A percentile compares a stretch with the other conserved stretches of the same genome.
These are phyloP conservation scores for Hymenoscyphus scutula DNA, from an alignment of 2,329 filamentous ascomycete species.

Conservation along the genomic window DNA sequence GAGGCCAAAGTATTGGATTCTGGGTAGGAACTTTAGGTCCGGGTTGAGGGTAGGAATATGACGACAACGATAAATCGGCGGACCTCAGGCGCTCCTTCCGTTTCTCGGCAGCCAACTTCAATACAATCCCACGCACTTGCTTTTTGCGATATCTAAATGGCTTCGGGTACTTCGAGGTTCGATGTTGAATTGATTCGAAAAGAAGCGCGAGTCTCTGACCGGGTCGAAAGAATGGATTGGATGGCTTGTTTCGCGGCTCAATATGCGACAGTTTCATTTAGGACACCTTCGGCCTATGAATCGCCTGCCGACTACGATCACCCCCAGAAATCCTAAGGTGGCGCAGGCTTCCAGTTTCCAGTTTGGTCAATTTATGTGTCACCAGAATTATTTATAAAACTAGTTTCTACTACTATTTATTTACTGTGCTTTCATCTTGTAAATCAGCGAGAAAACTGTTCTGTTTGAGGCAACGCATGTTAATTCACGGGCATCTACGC, in stretches of 20 bases:
- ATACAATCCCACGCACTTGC: background rate
- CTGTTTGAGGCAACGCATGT: too few species aligned
- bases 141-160: background rate
- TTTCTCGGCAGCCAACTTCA: background rate
- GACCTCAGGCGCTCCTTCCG: background rate
- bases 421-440: background rate
- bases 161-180: background rate
- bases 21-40: conserved; percentile 8
- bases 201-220: background rate
- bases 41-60: conserved; percentile 8
- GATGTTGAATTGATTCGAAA: background rate
- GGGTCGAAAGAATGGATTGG: too few species aligned
- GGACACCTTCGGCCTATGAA: conserved; percentile 8
- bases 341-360: background rate
- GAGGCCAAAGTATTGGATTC: conserved; percentile 9
- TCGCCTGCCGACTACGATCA: background rate
- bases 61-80: conserved; percentile 11
- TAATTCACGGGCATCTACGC: too few species aligned
- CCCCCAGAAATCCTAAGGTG: background rate
- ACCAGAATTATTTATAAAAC: background rate
- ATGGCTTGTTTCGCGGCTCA: conserved; percentile 12
- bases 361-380: background rate
- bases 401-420: too few species aligned
- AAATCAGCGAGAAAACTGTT: too few species aligned
- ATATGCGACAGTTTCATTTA: conserved; percentile 10